Base-by-base conservation (phyloP, 345 rosid species). In the Eucalyptus cladocalyx region DNA sequence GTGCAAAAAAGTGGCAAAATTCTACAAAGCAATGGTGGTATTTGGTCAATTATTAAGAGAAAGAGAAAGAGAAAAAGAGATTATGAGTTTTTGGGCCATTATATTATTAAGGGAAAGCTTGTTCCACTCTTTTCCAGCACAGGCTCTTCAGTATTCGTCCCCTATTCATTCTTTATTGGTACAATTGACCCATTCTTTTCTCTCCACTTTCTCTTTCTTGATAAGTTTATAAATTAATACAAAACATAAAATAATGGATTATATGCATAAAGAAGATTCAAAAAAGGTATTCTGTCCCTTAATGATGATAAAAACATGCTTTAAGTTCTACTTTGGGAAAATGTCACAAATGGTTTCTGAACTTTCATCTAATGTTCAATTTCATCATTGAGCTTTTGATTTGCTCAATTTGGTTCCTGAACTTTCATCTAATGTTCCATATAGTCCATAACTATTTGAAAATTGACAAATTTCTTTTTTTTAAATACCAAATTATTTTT, bases 321-420 rank as follows among this genome's bases (percentile, higher is more conserved):
- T 49, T 49, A 49, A 49, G 18, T 49, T 49, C 3, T 45, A 43
- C 1, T 43, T 8, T 43, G 1, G 47, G 47, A 43, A 43, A 43
- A 43, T 43, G 1, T 43, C 47, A 43, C 47, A 43, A 43, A 43
- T 43, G 47, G 1, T 43, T 9, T 2, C 0, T 43, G 47, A 43
- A 43, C 9, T 43, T 43, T 43, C 10, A 43, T 43, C 3, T 43
- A 43, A 43, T 43, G 2, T 43, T 43, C 3, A 43, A 43, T 43
- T 9, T 43, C 10, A 43, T 9, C 3, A 1, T 1, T 9, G 10
- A 43, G 10, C 3, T 43, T 43, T 43, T 1, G 10, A 43, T 43
- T 43, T 43, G 10, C 10, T 43, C 3, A 43, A 43, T 43, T 43
- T 43, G 1, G 47, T 43, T 3, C 3, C 1, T 43, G 1, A 9